Conservation (phyloP, 106 monocot genomes). For the Dioscorea dumetorum region DNA sequence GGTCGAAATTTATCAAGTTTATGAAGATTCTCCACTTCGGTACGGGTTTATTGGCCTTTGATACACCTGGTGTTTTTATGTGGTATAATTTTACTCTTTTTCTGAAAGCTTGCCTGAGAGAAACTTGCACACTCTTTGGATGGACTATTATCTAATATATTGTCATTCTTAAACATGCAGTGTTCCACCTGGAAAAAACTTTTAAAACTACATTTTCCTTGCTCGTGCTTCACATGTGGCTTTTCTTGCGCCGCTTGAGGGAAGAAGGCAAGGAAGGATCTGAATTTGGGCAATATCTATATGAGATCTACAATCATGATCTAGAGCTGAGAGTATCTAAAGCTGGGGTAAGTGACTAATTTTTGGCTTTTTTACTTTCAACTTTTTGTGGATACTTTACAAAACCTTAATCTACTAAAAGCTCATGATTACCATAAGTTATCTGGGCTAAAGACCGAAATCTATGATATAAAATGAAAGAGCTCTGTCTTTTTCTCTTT, state of each 20-base stretch:
- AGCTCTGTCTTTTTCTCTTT: too few relatives aligned
- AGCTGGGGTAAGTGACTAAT: conserved; percentile 65
- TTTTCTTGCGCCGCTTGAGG: conserved; percentile 79
- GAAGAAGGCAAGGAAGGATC: conserved; percentile 93
- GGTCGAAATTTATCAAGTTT: too few relatives aligned
- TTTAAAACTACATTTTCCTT: conserved; percentile 95
- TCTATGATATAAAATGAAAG: too few relatives aligned
- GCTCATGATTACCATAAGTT: too few relatives aligned
- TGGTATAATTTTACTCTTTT: background rate
- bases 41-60: too few relatives aligned
- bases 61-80: background rate
- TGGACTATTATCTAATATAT: too few relatives aligned
- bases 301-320: conserved; percentile 97
- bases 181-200: conserved; percentile 95
- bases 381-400: background rate
- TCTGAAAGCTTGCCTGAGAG: background rate
- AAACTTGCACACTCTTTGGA: too few relatives aligned
- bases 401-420: background rate
- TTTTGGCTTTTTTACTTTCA: background rate
- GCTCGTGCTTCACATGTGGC: conserved; percentile 98
- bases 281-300: conserved; percentile 87
- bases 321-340: conserved; percentile 86
- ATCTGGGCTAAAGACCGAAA: too few relatives aligned
- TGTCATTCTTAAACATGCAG: conserved; percentile 25
- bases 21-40: too few relatives aligned